Evolutionary conservation across 495 filamentous ascomycete species (phyloP), one percentile per base, ranked within the genome.

Genomic region (Xeromyces bisporus): DNA sequence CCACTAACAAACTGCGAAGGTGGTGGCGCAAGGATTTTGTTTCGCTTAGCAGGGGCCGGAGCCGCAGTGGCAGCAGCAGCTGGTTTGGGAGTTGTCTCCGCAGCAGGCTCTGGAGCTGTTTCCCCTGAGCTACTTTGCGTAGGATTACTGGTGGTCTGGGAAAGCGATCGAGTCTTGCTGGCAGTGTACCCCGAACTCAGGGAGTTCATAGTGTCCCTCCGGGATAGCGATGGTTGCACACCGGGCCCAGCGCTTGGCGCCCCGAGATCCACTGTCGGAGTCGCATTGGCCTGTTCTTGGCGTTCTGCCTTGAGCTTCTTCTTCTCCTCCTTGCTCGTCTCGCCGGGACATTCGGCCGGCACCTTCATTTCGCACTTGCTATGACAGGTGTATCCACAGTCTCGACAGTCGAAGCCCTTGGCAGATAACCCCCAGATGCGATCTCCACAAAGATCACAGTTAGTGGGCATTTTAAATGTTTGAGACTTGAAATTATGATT

Each of bases 331-430:
- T 96, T 94, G 21, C 66, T 71, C 46, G 81, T 75, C 51, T 96
- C 89, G 23, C 89, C 89, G 0, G 89, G 89, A 44, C 89, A 99
- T 42, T 87, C 79, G 3, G 89, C 82, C 0, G 89, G 85, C 1
- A 94, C 91, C 49, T 96, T 99, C 75, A 99, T 81, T 56, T 99
- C 81, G 51, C 89, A 99, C 56, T 99, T 96, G 61, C 73, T 87
- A 57, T 99, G 89, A 43, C 89, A 99, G 2, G 85, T 93, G 53
- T 92, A 99, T 5, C 89, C 91, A 44, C 89, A 99, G 48, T 93
- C 85, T 36, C 76, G 71, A 48, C 89, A 99, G 50, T 84, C 82
- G 37, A 91, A 92, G 1, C 91, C 89, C 55, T 96, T 96, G 15
- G 89, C 89, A 2, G 79, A 84, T 9, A 99, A 48, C 2, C 89